Evolutionary conservation across 176 grass and related monocot species (phyloP).

Genomic region (Phoenix dactylifera): DNA sequence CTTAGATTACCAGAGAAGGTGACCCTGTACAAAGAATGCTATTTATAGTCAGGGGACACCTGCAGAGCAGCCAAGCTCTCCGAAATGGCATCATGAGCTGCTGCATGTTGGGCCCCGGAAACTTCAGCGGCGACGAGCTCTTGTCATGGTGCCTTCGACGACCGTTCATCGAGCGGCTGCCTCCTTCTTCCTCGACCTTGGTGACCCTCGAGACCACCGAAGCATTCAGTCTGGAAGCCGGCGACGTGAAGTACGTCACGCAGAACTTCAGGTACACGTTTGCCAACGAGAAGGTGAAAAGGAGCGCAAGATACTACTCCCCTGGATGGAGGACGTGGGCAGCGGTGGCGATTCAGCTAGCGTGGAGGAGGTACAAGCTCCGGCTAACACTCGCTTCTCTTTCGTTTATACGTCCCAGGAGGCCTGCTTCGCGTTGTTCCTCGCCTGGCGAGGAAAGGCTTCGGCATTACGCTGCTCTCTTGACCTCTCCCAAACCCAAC

Average conservation of each 20-base stretch:
- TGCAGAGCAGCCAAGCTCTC: slow-evolving; percentile 72
- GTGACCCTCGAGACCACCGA: slow-evolving; percentile 65
- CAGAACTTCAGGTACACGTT: slow-evolving; percentile 92
- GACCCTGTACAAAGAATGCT: slow-evolving; percentile 78
- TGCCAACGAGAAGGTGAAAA: slow-evolving; percentile 61
- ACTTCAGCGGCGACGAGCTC: slow-evolving; percentile 92
- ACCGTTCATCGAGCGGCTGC: slow-evolving; percentile 59
- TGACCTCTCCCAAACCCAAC: slow-evolving; percentile 4
- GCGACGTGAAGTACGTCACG: slow-evolving; percentile 85
- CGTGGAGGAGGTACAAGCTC: slow-evolving; percentile 68
- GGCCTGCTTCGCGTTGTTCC: slow-evolving; percentile 56
- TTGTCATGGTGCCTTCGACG: slow-evolving; percentile 86
- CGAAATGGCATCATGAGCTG: slow-evolving; percentile 53
- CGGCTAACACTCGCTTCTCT: slow-evolving; percentile 66
- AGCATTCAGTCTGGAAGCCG: slow-evolving; percentile 68
- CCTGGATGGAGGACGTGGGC: slow-evolving; percentile 88
- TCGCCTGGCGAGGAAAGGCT: slow-evolving; percentile 16
- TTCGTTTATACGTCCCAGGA: slow-evolving; percentile 51
- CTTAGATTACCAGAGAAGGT: slow-evolving; percentile 57
- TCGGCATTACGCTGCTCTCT: background rate
- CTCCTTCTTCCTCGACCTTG: slow-evolving; percentile 69
- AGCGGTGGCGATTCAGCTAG: slow-evolving; percentile 75
- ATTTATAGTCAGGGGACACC: slow-evolving; percentile 80
- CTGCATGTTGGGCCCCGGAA: slow-evolving; percentile 84
- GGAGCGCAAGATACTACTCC: slow-evolving; percentile 86